Percentiles rank a stretch among this genome's conserved stretches.
Evolutionary conservation across 1,139 yeast species (phyloP).

Genomic region (Geotrichum restrictum): DNA sequence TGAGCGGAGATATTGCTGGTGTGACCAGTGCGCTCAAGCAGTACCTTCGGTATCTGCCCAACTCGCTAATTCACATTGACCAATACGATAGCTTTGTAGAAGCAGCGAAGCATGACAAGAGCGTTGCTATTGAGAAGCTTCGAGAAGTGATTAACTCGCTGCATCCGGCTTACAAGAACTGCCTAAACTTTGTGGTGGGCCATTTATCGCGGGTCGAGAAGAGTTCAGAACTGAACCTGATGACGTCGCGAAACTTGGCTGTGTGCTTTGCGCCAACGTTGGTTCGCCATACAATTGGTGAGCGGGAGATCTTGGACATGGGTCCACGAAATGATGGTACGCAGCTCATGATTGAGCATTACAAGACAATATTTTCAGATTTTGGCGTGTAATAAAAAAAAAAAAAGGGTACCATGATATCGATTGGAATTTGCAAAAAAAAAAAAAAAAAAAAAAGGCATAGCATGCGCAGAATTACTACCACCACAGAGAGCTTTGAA

Average conservation of each 20-base stretch:
- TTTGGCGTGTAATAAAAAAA: constrained; percentile 1
- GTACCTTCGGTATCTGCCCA: constrained; percentile 77
- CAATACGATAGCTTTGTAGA: constrained; percentile 63
- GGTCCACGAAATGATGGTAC: constrained; percentile 74
- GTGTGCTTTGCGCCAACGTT: constrained; percentile 96
- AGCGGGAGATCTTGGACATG: constrained; percentile 83
- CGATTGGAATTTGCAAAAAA: not conserved
- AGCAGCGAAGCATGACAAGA: constrained; percentile 22
- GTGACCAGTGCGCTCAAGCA: constrained; percentile 83
- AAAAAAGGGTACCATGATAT: not conserved
- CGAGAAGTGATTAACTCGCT: constrained; percentile 43
- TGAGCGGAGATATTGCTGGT: constrained; percentile 75
- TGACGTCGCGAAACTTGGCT: constrained; percentile 78
- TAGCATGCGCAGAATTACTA: too few relatives aligned
- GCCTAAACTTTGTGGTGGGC: constrained; percentile 53
- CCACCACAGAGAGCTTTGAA: too few relatives aligned
- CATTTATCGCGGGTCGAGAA: constrained; percentile 50
- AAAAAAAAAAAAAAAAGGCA: not conserved
- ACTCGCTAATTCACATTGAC: constrained; percentile 73
- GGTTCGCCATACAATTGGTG: constrained; percentile 75
- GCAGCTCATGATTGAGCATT: constrained; percentile 65
- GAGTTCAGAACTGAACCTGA: constrained; percentile 42
- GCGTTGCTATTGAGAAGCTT: constrained; percentile 35
- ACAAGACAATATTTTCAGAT: constrained; percentile 41
- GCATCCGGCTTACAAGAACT: constrained; percentile 65